Evolutionary conservation across 179 eudicot species (phyloP), one percentile per base, ranked within the genome.

Genomic region (Silene vulgaris): DNA sequence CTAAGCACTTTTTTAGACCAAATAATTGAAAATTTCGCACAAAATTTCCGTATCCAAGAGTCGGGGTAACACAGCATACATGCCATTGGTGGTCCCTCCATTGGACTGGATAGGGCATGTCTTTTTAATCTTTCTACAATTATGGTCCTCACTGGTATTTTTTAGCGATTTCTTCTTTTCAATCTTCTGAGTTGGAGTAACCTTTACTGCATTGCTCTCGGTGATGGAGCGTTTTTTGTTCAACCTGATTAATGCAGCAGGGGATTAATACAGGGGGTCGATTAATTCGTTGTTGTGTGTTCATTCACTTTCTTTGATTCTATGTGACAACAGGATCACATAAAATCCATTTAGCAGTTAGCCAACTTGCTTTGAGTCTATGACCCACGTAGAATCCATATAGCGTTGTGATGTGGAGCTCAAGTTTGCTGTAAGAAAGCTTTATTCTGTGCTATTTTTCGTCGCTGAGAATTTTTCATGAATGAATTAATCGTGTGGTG

Each of bases 21-120:
- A n/a, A n/a, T n/a, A n/a, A n/a, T n/a, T n/a, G n/a, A n/a, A n/a
- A n/a, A n/a, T n/a, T n/a, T n/a, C n/a, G n/a, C n/a, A n/a, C n/a
- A n/a, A n/a, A n/a, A n/a, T n/a, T n/a, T n/a, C n/a, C n/a, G n/a
- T n/a, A n/a, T n/a, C n/a, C n/a, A n/a, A n/a, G n/a, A n/a, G n/a
- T n/a, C n/a, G n/a, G n/a, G n/a, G n/a, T n/a, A n/a, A n/a, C 37
- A 28, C 23, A 52, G 43, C 99, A 63, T 92, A 95, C 76, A 95
- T 95, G 95, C 99, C 99, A 75, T 92, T 95, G 99, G 77, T 95
- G 85, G 84, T 95, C 65, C 99, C 93, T 88, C 97, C 99, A 71
- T 80, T 87, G 77, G 88, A 83, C 81, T 95, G 99, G 99, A 81
- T 85, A 75, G 94, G 97, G 99, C 92, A 92, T 78, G 88, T 35